Percentiles rank a stretch among this genome's conserved stretches.
phyloP scores from a whole-genome alignment of 208 protist species.

The Leishmania tarentolae region DNA sequence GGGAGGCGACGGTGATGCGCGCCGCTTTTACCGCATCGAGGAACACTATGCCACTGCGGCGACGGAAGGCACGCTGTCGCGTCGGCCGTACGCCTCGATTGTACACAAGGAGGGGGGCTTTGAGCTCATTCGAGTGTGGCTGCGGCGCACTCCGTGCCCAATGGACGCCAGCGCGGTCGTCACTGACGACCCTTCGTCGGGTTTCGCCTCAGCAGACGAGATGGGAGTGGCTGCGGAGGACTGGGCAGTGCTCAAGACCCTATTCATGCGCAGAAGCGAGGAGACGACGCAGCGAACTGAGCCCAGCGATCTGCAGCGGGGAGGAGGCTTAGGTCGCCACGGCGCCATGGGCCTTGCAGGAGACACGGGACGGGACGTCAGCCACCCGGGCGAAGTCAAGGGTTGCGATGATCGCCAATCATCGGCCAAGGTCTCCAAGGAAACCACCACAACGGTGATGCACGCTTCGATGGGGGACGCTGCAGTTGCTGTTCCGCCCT shows the following conservation, averaged over 20 bases:
- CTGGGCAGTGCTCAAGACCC: conserved; percentile 37
- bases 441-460: not conserved
- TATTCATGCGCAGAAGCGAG: not conserved
- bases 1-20: conserved; percentile 7
- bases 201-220: not conserved
- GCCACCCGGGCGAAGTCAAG: not conserved
- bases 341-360: not conserved
- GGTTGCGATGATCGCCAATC: not conserved
- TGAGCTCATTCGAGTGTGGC: conserved; percentile 72
- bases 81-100: conserved; percentile 41
- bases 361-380: not conserved
- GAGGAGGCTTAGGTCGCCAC: not conserved
- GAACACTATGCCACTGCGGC: conserved; percentile 13
- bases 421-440: not conserved
- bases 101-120: conserved; percentile 50
- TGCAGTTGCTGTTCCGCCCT: not conserved
- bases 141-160: conserved; percentile 7
- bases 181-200: not conserved
- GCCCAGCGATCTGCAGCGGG: not conserved
- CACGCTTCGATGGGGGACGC: not conserved
- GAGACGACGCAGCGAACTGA: not conserved
- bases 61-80: conserved; percentile 1
- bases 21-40: conserved; percentile 8
- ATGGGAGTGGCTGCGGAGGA: conserved; percentile 36
- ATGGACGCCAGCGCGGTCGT: not conserved